A percentile compares a stretch with the other conserved stretches of the same genome.
phyloP scores from a whole-genome alignment of 73 alveolate species.

The Paramecium caudatum region DNA sequence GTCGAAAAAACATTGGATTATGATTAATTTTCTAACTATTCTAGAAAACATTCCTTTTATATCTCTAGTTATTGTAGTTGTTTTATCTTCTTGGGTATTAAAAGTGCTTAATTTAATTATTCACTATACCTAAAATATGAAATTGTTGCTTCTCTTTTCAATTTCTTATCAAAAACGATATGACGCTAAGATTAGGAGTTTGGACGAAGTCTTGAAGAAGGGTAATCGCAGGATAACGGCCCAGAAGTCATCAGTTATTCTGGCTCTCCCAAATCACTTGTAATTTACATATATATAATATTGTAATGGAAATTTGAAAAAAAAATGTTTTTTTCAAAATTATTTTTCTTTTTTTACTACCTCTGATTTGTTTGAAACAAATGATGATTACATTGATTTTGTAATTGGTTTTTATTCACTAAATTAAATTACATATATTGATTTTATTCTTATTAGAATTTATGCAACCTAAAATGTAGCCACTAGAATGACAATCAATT shows the following conservation, averaged over 20 bases:
- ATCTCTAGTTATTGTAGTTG: not conserved
- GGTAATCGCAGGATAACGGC: not conserved
- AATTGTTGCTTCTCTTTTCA: slow-evolving; percentile 9
- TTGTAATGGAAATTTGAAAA: too few relatives aligned
- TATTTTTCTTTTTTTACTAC: too few relatives aligned
- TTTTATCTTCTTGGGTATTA: slow-evolving; percentile 41
- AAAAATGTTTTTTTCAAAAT: too few relatives aligned
- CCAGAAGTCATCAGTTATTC: not conserved
- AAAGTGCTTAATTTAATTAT: slow-evolving; percentile 9
- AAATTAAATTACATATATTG: not conserved
- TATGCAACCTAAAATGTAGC: not conserved
- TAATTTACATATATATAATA: not conserved
- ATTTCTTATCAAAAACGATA: not conserved
- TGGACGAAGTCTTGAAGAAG: not conserved
- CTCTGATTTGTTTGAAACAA: too few relatives aligned
- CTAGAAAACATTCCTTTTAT: not conserved
- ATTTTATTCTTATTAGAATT: not conserved
- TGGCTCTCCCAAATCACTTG: slow-evolving; percentile 38
- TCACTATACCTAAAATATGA: not conserved
- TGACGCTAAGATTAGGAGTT: not conserved
- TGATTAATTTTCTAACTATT: slow-evolving; percentile 37
- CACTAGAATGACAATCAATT: not conserved
- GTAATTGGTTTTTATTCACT: not conserved
- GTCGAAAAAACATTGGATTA: slow-evolving; percentile 32
- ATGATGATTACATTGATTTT: slow-evolving; percentile 13